Conservation (phyloP, 768 basidiomycete species). For the Tricholoma sp. region DNA sequence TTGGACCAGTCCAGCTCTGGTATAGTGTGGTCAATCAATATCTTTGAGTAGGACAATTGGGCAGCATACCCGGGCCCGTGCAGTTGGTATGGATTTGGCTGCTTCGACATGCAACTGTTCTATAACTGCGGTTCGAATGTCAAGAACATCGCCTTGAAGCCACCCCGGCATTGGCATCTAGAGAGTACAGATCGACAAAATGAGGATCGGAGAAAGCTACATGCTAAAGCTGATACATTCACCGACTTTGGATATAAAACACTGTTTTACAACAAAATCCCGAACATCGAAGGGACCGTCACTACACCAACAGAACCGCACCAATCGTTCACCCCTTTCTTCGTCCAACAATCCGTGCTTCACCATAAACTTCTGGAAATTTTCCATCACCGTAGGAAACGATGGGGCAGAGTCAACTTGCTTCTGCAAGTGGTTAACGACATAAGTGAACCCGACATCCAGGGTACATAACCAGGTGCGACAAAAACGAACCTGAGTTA, state of each 20-base stretch:
- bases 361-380: slow-evolving; percentile 63
- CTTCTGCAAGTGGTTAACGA: slow-evolving; percentile 36
- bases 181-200: slow-evolving; percentile 3
- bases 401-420: slow-evolving; percentile 77
- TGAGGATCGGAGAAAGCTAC: slow-evolving; percentile 1
- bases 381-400: slow-evolving; percentile 64
- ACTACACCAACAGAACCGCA: slow-evolving; percentile 76
- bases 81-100: slow-evolving; percentile 11
- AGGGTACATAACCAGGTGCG: background rate
- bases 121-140: slow-evolving; percentile 61
- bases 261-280: slow-evolving; percentile 87
- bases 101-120: slow-evolving; percentile 32
- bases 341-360: slow-evolving; percentile 66
- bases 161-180: slow-evolving; percentile 68
- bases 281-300: slow-evolving; percentile 82
- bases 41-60: background rate
- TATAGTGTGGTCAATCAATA: slow-evolving; percentile 1
- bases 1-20: slow-evolving; percentile 21
- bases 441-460: background rate
- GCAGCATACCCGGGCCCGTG: slow-evolving; percentile 18
- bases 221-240: slow-evolving; percentile 5
- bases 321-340: slow-evolving; percentile 47
- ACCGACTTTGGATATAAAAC: slow-evolving; percentile 76
- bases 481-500: slow-evolving; percentile 69
- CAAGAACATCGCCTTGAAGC: slow-evolving; percentile 69